Conservation (phyloP, 2,329 filamentous ascomycete species). For the Dactylellina cionopaga region DNA sequence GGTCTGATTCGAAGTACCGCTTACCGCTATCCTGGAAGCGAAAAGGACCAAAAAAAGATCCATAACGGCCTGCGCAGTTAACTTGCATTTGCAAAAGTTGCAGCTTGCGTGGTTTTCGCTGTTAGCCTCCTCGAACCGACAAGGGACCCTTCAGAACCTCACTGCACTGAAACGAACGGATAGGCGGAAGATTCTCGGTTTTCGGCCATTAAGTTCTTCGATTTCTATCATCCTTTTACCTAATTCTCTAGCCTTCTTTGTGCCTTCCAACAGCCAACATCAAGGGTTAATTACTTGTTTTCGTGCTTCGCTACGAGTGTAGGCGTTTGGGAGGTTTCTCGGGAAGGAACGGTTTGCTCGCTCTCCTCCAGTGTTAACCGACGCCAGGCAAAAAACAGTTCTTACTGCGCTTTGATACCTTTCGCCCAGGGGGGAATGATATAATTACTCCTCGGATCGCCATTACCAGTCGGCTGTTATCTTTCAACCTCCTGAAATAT, state of each 20-base stretch:
- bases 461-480: conserved; percentile 8
- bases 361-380: conserved; percentile 19
- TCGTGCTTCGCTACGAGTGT: background rate
- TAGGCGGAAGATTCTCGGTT: conserved; percentile 51
- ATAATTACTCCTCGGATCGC: conserved; percentile 32
- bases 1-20: conserved; percentile 17
- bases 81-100: conserved; percentile 7
- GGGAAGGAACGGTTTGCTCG: conserved; percentile 41
- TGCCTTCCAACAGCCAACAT: conserved; percentile 7
- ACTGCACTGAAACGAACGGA: conserved; percentile 36
- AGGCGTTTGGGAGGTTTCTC: background rate
- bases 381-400: conserved; percentile 15
- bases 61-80: conserved; percentile 40
- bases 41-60: conserved; percentile 30
- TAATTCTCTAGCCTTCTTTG: conserved; percentile 22
- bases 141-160: conserved; percentile 12
- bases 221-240: conserved; percentile 44
- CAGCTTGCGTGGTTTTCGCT: conserved; percentile 50
- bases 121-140: conserved; percentile 11
- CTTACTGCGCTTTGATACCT: conserved; percentile 39
- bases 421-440: conserved; percentile 35
- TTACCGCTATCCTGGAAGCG: conserved; percentile 48
- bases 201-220: conserved; percentile 41
- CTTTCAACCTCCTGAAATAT: conserved; percentile 18
- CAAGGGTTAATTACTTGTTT: conserved; percentile 11